Base-by-base conservation (phyloP, 192 early-diverging fungal species). In the Podila epigama region DNA sequence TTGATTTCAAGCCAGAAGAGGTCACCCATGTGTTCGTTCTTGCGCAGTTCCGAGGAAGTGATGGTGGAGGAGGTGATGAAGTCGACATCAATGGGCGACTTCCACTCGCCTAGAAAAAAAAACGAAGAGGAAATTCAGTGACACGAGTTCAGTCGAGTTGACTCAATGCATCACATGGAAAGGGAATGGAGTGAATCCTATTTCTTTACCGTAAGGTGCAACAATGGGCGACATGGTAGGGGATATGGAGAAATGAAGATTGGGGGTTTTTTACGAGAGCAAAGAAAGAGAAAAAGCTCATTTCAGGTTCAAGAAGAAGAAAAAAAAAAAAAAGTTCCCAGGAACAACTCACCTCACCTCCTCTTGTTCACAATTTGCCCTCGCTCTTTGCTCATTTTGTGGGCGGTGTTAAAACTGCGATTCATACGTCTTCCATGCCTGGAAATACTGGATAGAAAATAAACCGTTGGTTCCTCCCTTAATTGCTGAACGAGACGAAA, bases 41-140 rank as follows among this genome's bases (percentile, higher is more conserved):
- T 77, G 57, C 52, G 66, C 15, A 77, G 32, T 48, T 68, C 63
- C 5, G 66, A 59, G 31, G 51, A 20, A 5, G 60, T 53, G 37
- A 53, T 31, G 31, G 73, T 77, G 16, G 73, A 77, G 18, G 60
- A 63, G 16, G 73, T 77, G 73, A 77, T 77, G 66, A 77, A 77
- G 31, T 68, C 33, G 48, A 42, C 56, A 40, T 77, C 73, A 25
- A 77, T 77, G 39, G 73, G 73, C 15, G 73, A 77, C 61, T 68
- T 68, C 73, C 73, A 77, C 28, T 77, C 73, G 33, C 73, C 73
- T 77, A 10, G 35, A 31, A n/a, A n/a, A n/a, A n/a, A n/a, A n/a
- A n/a, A n/a, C n/a, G n/a, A n/a, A n/a, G n/a, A n/a, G n/a, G n/a
- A n/a, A n/a, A n/a, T n/a, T n/a, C n/a, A n/a, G n/a, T n/a, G n/a